Evolutionary conservation across 2,329 filamentous ascomycete species (phyloP).

Genomic region (Penicillium sp.): DNA sequence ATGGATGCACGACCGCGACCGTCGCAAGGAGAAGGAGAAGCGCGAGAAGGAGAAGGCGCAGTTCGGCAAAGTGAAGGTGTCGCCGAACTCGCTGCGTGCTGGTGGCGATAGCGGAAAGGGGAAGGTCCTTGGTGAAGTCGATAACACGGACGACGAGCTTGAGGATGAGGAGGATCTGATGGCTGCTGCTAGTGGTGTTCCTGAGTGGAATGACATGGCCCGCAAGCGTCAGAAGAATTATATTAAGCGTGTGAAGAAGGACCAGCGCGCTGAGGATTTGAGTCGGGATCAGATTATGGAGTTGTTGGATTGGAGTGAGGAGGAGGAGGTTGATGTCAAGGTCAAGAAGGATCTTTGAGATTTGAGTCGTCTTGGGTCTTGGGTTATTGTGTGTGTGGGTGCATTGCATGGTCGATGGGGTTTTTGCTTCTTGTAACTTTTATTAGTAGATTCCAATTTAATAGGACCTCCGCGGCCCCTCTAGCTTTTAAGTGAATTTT

Average conservation of each 20-base stretch:
- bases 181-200: slow-evolving; percentile 49
- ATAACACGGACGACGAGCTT: slow-evolving; percentile 44
- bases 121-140: slow-evolving; percentile 43
- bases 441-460: slow-evolving; percentile 2
- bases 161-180: slow-evolving; percentile 45
- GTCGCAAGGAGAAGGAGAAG: slow-evolving; percentile 52
- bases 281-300: slow-evolving; percentile 75
- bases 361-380: neutral
- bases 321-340: slow-evolving; percentile 32
- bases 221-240: slow-evolving; percentile 67
- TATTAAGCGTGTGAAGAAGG: slow-evolving; percentile 64
- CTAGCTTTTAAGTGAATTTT: neutral
- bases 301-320: slow-evolving; percentile 59
- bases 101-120: slow-evolving; percentile 50
- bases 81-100: slow-evolving; percentile 65
- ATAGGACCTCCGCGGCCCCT: neutral
- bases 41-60: slow-evolving; percentile 55
- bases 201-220: slow-evolving; percentile 68
- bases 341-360: slow-evolving; percentile 22
- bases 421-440: slow-evolving; percentile 7
- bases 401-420: slow-evolving; percentile 10
- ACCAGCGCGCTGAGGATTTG: slow-evolving; percentile 63
- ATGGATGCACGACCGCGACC: slow-evolving; percentile 49
- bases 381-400: neutral
- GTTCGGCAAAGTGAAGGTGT: slow-evolving; percentile 55